Evolutionary conservation across 129 eudicot genomes (phyloP).

Genomic region (Kitagawia praeruptora): DNA sequence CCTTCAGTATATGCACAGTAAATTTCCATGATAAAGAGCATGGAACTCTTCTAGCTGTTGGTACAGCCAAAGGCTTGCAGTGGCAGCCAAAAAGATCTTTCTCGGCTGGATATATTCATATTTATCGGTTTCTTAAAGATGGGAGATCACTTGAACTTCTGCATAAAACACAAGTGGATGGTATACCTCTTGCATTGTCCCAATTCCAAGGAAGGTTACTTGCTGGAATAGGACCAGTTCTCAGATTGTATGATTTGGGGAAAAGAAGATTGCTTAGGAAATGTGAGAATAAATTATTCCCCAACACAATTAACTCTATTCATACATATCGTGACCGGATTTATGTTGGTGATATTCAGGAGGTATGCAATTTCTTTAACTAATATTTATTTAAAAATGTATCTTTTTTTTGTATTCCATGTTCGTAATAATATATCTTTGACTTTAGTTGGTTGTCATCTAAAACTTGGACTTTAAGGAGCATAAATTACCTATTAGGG

Average conservation of each 20-base stretch:
- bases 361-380: slow-evolving; percentile 39
- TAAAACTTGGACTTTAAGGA: background rate
- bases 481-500: background rate
- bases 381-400: background rate
- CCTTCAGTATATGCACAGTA: slow-evolving; percentile 89
- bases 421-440: too few species aligned
- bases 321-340: slow-evolving; percentile 96
- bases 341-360: slow-evolving; percentile 97
- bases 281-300: slow-evolving; percentile 95
- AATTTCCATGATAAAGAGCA: slow-evolving; percentile 91
- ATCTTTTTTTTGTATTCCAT: background rate
- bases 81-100: slow-evolving; percentile 81
- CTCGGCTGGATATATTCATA: slow-evolving; percentile 81
- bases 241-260: slow-evolving; percentile 94
- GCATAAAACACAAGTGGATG: slow-evolving; percentile 98
- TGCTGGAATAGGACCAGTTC: slow-evolving; percentile 87
- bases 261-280: slow-evolving; percentile 81
- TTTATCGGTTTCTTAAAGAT: slow-evolving; percentile 81
- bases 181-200: slow-evolving; percentile 88
- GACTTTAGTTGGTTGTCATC: background rate
- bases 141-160: slow-evolving; percentile 84
- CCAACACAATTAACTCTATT: slow-evolving; percentile 74
- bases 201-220: slow-evolving; percentile 95
- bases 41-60: slow-evolving; percentile 95
- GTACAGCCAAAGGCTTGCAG: slow-evolving; percentile 90